A percentile compares a stretch with the other conserved stretches of the same genome.
phyloP scores from a whole-genome alignment of 306 rosid genomes.

The Carpinus fangiana region DNA sequence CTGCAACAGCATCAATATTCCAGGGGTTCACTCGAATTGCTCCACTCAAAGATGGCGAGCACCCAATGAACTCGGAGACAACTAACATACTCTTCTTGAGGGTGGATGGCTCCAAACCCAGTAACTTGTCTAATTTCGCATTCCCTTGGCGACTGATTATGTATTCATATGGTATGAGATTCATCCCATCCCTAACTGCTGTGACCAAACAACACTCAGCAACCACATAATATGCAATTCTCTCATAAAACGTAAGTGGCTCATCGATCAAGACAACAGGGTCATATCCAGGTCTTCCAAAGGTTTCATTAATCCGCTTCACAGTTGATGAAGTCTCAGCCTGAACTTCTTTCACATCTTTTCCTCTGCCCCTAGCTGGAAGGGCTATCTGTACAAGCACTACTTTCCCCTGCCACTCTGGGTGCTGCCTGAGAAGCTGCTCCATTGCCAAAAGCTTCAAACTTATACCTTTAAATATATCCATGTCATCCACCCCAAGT shows the following conservation, averaged over 20 bases:
- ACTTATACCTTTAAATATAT: slow-evolving; percentile 80
- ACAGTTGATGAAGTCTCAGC: slow-evolving; percentile 59
- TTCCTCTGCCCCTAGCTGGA: slow-evolving; percentile 83
- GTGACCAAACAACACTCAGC: slow-evolving; percentile 89
- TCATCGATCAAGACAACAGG: slow-evolving; percentile 73
- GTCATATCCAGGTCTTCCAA: slow-evolving; percentile 66
- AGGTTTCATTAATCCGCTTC: slow-evolving; percentile 61
- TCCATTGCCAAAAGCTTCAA: slow-evolving; percentile 88
- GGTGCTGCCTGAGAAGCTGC: slow-evolving; percentile 71
- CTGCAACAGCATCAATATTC: slow-evolving; percentile 85
- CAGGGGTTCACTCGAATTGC: slow-evolving; percentile 91
- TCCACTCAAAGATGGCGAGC: slow-evolving; percentile 89
- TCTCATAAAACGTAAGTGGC: slow-evolving; percentile 70
- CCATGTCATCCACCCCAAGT: slow-evolving; percentile 94
- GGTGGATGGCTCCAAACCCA: slow-evolving; percentile 44
- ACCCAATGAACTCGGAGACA: slow-evolving; percentile 86
- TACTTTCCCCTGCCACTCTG: slow-evolving; percentile 61
- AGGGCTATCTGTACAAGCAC: slow-evolving; percentile 86
- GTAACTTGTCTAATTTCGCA: slow-evolving; percentile 50
- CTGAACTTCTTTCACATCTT: slow-evolving; percentile 71
- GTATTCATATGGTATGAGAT: slow-evolving; percentile 82
- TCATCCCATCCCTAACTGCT: slow-evolving; percentile 91
- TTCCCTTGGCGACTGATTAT: slow-evolving; percentile 72
- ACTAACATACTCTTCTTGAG: slow-evolving; percentile 77
- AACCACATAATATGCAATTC: slow-evolving; percentile 72